Conservation (phyloP, 1,284 basidiomycete species). For the Cutaneotrichosporon sp. region DNA sequence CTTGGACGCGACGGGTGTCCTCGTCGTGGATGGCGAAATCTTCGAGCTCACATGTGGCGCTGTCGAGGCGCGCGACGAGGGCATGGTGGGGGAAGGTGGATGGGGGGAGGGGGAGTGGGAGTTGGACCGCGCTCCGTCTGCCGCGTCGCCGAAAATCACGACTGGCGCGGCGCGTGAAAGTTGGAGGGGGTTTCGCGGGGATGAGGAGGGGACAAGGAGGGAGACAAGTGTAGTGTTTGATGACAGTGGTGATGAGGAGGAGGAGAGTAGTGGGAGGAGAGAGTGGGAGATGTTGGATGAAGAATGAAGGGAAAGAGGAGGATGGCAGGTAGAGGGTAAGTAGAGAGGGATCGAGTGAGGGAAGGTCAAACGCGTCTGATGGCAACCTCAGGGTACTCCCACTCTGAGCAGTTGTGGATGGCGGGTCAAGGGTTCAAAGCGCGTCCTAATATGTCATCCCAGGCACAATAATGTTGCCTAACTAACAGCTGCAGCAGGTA, state of each 20-base stretch:
- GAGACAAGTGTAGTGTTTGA: not conserved
- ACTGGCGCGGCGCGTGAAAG: not conserved
- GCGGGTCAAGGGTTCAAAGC: no score
- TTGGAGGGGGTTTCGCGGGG: not conserved
- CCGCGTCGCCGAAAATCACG: not conserved
- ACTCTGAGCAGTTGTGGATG: constrained; percentile 56
- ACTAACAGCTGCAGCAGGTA: no score
- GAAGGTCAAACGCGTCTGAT: not conserved
- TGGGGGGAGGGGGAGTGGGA: not conserved
- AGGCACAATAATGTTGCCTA: no score
- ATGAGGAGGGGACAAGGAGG: not conserved
- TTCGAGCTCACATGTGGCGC: not conserved
- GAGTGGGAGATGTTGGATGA: not conserved
- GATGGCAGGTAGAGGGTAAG: not conserved
- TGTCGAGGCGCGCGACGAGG: not conserved
- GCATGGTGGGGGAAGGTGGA: not conserved
- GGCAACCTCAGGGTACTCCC: not conserved
- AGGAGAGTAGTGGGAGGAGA: not conserved
- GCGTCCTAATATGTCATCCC: no score
- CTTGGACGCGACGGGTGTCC: not conserved
- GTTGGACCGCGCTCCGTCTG: not conserved
- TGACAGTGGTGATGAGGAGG: not conserved
- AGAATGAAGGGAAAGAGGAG: not conserved
- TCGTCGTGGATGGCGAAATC: not conserved
- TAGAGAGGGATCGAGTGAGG: not conserved